Base-by-base conservation (phyloP, 805 yeast genomes). In the Kuraishia piskuri region DNA sequence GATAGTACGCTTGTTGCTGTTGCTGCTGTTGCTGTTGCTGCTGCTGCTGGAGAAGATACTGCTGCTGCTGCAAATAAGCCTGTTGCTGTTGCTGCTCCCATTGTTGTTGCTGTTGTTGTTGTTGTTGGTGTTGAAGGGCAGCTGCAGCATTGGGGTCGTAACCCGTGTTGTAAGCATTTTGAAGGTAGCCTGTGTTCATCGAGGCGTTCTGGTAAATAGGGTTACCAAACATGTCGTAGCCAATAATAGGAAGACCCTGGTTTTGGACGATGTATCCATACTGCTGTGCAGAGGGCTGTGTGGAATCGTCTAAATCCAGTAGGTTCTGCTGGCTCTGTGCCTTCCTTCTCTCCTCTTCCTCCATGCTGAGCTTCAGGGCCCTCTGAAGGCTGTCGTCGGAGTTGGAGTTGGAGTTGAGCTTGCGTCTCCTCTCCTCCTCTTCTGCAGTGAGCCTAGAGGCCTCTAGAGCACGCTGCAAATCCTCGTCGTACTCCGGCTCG, bases 371-470 rank as follows among this genome's bases (percentile, higher is more conserved):
- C 67, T 81, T 79, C 55, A 87, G 73, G 0, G 95, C 95, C 48
- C 82, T 79, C 55, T 79, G 78, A 50, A 88, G 72, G 24, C 85
- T 90, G 21, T 81, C 82, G 57, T 83, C 87, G 25, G 75, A 68
- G 45, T 74, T 77, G 9, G n/a, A n/a, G n/a, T n/a, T n/a, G 48
- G 72, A 77, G 31, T 66, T 70, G 49, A 67, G 66, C 50, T 72
- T 71, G 60, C 83, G 74, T 57, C 84, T 75, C 52, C 74, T 75
- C 57, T 82, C 87, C 59, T 90, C 97, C 57, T 88, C 91, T 58
- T 86, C 90, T 0, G 96, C 97, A 1, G 96, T 88, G 60, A 76
- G 67, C 62, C 81, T 79, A 52, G 95, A 86, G 63, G 85, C 86
- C 60, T 87, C 96, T 52, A 92, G 71, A 0, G 96, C 97, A 50